Evolutionary conservation across 306 rosid genomes (phyloP).

Genomic region (Gastrolobium villosum): DNA sequence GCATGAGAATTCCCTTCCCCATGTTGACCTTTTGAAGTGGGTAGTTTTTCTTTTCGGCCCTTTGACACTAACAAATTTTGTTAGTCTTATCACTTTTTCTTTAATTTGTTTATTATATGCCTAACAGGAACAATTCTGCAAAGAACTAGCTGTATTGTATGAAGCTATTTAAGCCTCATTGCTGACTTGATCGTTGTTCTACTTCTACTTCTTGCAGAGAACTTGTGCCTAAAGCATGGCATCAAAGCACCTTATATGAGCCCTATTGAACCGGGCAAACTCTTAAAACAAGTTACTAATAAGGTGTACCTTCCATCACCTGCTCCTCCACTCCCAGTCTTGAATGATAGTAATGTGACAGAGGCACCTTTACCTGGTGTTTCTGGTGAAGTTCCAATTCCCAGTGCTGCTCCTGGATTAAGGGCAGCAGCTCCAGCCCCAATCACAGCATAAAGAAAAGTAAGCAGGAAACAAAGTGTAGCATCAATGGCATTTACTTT

Average conservation of each 20-base stretch:
- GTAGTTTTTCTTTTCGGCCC: too few relatives aligned
- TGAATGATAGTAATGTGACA: slow-evolving; percentile 56
- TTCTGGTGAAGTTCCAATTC: slow-evolving; percentile 17
- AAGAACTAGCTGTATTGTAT: background rate
- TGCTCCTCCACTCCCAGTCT: slow-evolving; percentile 67
- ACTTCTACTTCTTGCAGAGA: slow-evolving; percentile 66
- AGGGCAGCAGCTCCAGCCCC: slow-evolving; percentile 41
- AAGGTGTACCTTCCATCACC: slow-evolving; percentile 57
- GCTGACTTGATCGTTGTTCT: slow-evolving; percentile 37
- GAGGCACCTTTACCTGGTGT: slow-evolving; percentile 79
- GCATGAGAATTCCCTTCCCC: too few relatives aligned
- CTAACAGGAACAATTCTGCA: background rate
- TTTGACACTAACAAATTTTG: too few relatives aligned
- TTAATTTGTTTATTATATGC: background rate
- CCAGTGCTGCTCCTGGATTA: background rate
- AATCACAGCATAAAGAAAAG: slow-evolving; percentile 19
- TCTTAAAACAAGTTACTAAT: slow-evolving; percentile 47
- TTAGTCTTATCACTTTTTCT: background rate
- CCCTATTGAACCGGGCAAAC: slow-evolving; percentile 68
- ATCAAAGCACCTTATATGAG: slow-evolving; percentile 63
- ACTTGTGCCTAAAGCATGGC: slow-evolving; percentile 57
- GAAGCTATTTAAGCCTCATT: background rate
- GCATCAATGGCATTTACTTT: slow-evolving; percentile 5
- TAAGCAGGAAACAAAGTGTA: slow-evolving; percentile 3
- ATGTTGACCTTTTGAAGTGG: too few relatives aligned